A percentile compares a stretch with the other conserved stretches of the same genome.
Conservation (phyloP, 2,329 filamentous ascomycete genomes). For the Myotisia sp. region DNA sequence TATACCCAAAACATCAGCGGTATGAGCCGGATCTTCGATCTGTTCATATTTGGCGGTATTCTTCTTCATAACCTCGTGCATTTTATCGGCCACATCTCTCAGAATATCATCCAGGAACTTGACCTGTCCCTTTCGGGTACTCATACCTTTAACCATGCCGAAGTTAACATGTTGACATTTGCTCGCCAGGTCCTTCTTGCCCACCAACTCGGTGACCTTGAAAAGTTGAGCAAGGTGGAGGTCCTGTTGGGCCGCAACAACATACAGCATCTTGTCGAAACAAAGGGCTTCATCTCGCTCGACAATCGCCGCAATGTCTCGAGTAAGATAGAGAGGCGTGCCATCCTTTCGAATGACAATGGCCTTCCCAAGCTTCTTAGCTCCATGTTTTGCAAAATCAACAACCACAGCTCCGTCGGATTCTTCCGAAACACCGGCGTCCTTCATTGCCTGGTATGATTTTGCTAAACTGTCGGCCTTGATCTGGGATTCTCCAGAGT, state of each 20-base stretch:
- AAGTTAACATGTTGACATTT: conserved; percentile 52
- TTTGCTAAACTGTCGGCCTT: conserved; percentile 47
- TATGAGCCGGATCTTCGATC: conserved; percentile 65
- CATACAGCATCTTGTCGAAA: conserved; percentile 56
- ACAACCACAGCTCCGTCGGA: conserved; percentile 54
- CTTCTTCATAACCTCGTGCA: conserved; percentile 93
- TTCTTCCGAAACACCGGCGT: conserved; percentile 47
- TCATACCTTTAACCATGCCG: conserved; percentile 53
- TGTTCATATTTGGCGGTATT: conserved; percentile 84
- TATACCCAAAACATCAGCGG: conserved; percentile 81
- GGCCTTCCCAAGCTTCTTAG: conserved; percentile 53
- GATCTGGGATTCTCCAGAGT: conserved; percentile 56
- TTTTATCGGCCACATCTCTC: conserved; percentile 71
- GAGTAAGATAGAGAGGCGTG: conserved; percentile 53
- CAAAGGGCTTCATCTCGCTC: conserved; percentile 49
- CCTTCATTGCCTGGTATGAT: conserved; percentile 45
- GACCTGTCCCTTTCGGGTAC: conserved; percentile 53
- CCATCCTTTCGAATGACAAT: conserved; percentile 54
- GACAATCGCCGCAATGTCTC: conserved; percentile 52
- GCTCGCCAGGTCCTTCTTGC: conserved; percentile 43
- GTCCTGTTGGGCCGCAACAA: conserved; percentile 51
- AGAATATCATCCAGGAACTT: conserved; percentile 63
- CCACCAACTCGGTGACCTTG: conserved; percentile 50
- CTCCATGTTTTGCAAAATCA: conserved; percentile 53
- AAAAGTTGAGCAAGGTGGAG: conserved; percentile 51